A percentile compares a stretch with the other conserved stretches of the same genome.
These are phyloP conservation scores for Cladorrhinum sp. DNA, from an alignment of 2,329 filamentous ascomycete species.

Conservation along the genomic window DNA sequence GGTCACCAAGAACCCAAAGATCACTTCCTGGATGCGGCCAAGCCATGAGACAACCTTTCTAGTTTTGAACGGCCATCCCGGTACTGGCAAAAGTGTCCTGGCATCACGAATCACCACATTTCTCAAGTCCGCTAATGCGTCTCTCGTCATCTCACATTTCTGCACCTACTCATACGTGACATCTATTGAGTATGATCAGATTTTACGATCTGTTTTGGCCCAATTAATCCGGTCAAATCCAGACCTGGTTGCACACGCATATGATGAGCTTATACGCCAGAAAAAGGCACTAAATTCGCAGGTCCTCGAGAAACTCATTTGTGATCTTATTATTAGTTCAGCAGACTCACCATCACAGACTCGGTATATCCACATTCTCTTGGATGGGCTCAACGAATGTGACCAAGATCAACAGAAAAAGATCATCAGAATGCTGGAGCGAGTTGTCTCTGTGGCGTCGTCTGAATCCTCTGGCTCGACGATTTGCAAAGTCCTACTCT, in stretches of 20 bases:
- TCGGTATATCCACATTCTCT: constrained; percentile 27
- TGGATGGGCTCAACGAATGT: constrained; percentile 29
- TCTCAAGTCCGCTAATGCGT: constrained; percentile 17
- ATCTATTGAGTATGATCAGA: constrained; percentile 34
- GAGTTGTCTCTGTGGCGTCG: constrained; percentile 9
- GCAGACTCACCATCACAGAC: constrained; percentile 9
- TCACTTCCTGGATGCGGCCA: constrained; percentile 29
- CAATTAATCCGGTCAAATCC: constrained; percentile 30
- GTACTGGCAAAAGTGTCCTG: constrained; percentile 38
- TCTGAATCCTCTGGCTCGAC: constrained; percentile 4
- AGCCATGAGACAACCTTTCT: constrained; percentile 26
- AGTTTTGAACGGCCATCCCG: constrained; percentile 35
- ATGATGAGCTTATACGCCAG: constrained; percentile 25
- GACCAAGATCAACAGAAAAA: constrained; percentile 14
- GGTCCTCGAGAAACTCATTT: constrained; percentile 28
- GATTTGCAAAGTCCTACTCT: constrained; percentile 31
- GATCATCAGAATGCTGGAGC: constrained; percentile 21
- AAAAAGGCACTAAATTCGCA: constrained; percentile 21
- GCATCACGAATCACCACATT: constrained; percentile 32
- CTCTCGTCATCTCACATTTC: constrained; percentile 33
- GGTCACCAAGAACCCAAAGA: constrained; percentile 31
- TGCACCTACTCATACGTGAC: constrained; percentile 33
- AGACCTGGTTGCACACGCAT: constrained; percentile 30
- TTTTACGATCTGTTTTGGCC: constrained; percentile 32
- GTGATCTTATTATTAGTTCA: constrained; percentile 13